Evolutionary conservation across 2,329 filamentous ascomycete genomes (phyloP), one percentile per base, ranked within the genome.

Genomic region (Taxawa tesnikishii): DNA sequence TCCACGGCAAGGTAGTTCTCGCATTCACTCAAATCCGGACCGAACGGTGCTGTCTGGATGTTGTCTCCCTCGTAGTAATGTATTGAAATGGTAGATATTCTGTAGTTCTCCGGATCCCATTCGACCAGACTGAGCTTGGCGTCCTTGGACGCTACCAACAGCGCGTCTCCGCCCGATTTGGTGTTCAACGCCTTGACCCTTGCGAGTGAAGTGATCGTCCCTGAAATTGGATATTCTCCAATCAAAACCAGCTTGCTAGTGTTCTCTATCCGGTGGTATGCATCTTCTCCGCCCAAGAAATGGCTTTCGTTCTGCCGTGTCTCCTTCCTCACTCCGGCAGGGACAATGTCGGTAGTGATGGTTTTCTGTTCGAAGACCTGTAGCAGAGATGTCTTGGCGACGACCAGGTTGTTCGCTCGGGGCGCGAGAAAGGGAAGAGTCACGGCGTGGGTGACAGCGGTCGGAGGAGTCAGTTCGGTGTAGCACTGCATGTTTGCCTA

Each of bases 21-120:
- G 52, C 79, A 84, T 40, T 81, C 73, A 51, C 73, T 75, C 48
- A 92, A 62, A 34, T 79, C 72, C 32, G 79, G 70, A 31, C 80
- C 76, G 79, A 85, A 94, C 0, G 88, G 87, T 40, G 75, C 80
- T 32, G 79, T 76, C 43, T 80, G 75, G 39, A 88, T 65, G 5
- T 94, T 87, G 50, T 94, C 87, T 54, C 90, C 83, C 56, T 98
- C 90, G 60, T 96, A 98, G 66, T 87, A 96, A 62, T 98, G 90
- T 48, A 98, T 88, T 31, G 88, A 96, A 41, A 90, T 74, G 32
- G 88, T 96, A 46, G 79, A 77, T 46, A 96, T 76, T 31, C 73
- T 73, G 56, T 83, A 70, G 44, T 74, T 75, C 53, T 80, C 75
- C 7, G 84, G 78, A 53, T 96, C 83, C 90, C 90, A 98, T 61